Percentiles rank a stretch among this genome's conserved stretches.
Conservation (phyloP, 495 filamentous ascomycete genomes). For the Chaetomium tenue region DNA sequence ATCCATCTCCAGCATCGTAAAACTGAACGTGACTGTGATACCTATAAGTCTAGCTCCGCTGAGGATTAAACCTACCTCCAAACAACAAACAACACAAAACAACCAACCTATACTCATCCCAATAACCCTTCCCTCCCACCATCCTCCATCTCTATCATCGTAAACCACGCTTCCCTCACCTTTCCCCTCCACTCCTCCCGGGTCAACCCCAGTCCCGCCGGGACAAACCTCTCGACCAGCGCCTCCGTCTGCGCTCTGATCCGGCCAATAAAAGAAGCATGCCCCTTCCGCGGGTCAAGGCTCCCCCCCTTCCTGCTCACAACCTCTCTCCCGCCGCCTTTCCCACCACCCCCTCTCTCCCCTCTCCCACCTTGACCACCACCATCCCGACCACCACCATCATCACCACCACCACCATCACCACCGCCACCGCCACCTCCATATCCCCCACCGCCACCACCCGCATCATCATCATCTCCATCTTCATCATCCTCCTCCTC, state of each 20-base stretch:
- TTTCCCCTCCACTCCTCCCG: not conserved
- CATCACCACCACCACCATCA: not conserved
- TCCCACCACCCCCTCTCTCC: not conserved
- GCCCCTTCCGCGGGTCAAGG: not conserved
- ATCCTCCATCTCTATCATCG: not conserved
- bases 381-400: not conserved
- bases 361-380: not conserved
- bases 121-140: not conserved
- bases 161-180: not conserved
- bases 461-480: not conserved
- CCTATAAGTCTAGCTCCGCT: not conserved
- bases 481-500: not conserved
- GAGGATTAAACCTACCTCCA: constrained; percentile 6
- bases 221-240: not conserved
- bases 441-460: not conserved
- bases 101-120: not conserved
- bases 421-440: not conserved
- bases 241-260: not conserved
- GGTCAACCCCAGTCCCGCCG: not conserved
- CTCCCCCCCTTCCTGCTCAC: not conserved
- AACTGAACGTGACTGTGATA: too few species aligned
- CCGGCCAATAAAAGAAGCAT: not conserved
- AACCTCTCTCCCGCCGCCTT: not conserved
- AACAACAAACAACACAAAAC: not conserved
- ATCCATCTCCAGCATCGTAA: too few species aligned